These are phyloP conservation scores for Bruguiera hainesii DNA, from an alignment of 441 rosid genomes.

Conservation along the genomic window DNA sequence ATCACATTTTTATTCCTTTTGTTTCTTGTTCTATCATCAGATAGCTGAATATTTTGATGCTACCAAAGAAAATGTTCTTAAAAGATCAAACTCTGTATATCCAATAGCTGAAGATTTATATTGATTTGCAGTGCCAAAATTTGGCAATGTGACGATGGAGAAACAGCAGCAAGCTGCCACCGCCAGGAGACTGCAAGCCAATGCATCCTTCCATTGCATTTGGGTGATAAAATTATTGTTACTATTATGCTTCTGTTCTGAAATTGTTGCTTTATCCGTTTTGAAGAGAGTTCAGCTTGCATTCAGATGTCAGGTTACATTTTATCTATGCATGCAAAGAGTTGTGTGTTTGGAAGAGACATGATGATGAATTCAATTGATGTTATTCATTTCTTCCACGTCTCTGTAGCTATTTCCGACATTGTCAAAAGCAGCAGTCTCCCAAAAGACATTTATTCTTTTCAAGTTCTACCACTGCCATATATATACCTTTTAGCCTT, in stretches of 20 bases:
- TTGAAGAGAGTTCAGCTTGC: conserved; percentile 22
- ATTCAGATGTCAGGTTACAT: conserved; percentile 12
- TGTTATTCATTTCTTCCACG: conserved; percentile 14
- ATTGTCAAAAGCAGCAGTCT: conserved; percentile 15
- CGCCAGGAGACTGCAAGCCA: conserved; percentile 6
- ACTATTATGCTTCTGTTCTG: conserved; percentile 23
- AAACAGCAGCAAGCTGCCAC: conserved; percentile 14
- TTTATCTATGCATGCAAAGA: conserved; percentile 26
- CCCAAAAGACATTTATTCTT: not conserved
- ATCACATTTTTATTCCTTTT: not conserved
- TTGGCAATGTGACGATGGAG: conserved; percentile 26
- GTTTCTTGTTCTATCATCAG: too few species aligned
- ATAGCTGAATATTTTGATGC: not conserved
- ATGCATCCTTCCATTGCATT: conserved; percentile 15
- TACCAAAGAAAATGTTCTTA: too few species aligned
- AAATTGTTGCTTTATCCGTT: conserved; percentile 27
- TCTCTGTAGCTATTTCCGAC: conserved; percentile 9
- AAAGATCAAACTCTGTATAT: too few species aligned
- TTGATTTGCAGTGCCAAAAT: not conserved
- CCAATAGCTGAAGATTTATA: too few species aligned
- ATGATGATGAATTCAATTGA: conserved; percentile 24
- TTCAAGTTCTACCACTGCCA: too few species aligned
- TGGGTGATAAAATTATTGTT: conserved; percentile 14
- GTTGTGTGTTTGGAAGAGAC: conserved; percentile 28
- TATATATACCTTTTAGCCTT: too few species aligned